Evolutionary conservation across 495 filamentous ascomycete species (phyloP), one percentile per base, ranked within the genome.

Genomic region (Thozetella sp.): DNA sequence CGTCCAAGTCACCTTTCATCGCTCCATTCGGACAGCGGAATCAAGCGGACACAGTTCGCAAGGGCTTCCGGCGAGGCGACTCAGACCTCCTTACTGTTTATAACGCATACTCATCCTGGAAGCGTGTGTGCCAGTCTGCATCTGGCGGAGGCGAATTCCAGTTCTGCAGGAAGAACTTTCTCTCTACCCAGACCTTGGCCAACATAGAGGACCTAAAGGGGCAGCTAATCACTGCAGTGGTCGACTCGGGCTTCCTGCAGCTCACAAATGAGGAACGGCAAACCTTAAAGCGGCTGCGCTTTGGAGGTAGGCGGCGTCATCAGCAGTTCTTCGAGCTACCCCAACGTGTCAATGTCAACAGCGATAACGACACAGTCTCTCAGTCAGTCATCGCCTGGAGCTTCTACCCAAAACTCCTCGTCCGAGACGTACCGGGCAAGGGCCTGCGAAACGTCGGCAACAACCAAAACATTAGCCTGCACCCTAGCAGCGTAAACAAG

Each of bases 201-300:
- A 93, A 91, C 54, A 97, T 99, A 61, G 95, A 99, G 66, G 95
- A 99, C 63, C 76, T 97, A 45, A 98, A 97, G 67, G 90, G 89
- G 22, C 95, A 99, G 63, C 84, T 99, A 2, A 74, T 96, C 1
- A 86, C 90, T 2, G 87, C 89, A 1, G 80, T 97, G 0, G 88
- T 87, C 12, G 95, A 97, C 63, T 88, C 92, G 1, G 91, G 92
- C 0, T 89, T 96, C 56, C 71, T 97, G 13, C 85, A 77, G 37
- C 83, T 99, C 1, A 88, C 89, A 2, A 74, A 82, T 1, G 78
- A 82, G 2, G 93, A 97, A 65, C 82, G 89, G 52, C 75, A 74
- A 27, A 68, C 82, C 11, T 78, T 97, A 2, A 90, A 87, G 63
- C 80, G 83, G 72, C 69, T 79, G 45, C 74, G 78, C 3, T 79